Base-by-base conservation (phyloP, 2,329 filamentous ascomycete genomes). In the Podosphaera fusca region DNA sequence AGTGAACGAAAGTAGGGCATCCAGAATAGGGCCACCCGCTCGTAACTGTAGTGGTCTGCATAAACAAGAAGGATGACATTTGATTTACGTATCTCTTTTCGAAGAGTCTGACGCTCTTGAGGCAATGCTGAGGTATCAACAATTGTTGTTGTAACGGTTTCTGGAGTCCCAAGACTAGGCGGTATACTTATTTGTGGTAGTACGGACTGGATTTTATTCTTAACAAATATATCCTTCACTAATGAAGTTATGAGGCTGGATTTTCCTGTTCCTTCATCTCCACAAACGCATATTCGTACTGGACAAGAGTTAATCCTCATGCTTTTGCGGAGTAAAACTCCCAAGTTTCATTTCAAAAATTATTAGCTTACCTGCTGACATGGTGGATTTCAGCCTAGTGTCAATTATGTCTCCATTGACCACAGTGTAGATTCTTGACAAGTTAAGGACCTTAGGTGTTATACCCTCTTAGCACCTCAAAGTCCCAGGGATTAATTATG, bases 41-140 rank as follows among this genome's bases (percentile, higher is more conserved):
- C 92, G 72, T 96, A 98, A 75, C 89, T 96, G 74, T 98, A 98
- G 71, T 96, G 90, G 69, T 98, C 92, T 62, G 89, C 89, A 70
- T 98, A 98, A 57, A 98, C 89, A 49, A 98, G 80, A 21, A 96
- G 76, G 61, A 98, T 96, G 63, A 95, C 90, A 68, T 95, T 98
- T 66, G 85, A 92, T 70, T 95, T 95, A 61, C 92, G 82, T 60
- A 98, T 89, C 72, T 96, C 92, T 68, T 92, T 92, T 60, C 89
- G 84, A 59, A 98, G 75, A 21, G 83, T 89, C 59, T 84, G 86
- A 63, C 92, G 83, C 68, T 98, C 90, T 69, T 95, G 89, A 0
- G 92, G 92, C 8, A 94, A 79, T 42, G 92, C 88, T 38, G 90
- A 96, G 36, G 92, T 98, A 70, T 98, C 92, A 73, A 98, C 87